Evolutionary conservation across 2,329 filamentous ascomycete genomes (phyloP).

Genomic region (Exophiala lecanii-corni): DNA sequence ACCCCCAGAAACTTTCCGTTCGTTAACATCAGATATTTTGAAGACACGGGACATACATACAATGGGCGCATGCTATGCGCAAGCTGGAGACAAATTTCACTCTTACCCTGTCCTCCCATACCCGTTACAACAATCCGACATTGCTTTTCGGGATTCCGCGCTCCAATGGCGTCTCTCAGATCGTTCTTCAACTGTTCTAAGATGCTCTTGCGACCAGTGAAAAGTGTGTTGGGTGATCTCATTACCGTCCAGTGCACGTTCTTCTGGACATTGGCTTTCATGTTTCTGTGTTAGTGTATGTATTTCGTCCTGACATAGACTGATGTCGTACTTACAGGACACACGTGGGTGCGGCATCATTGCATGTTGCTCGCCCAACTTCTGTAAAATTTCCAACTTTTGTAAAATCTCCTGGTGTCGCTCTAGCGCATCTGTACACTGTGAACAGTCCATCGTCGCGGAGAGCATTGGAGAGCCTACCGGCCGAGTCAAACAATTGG

Average conservation of each 20-base stretch:
- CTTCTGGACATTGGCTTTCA: background rate
- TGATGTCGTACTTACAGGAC: too few relatives aligned
- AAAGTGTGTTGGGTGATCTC: conserved; percentile 24
- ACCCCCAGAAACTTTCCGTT: conserved; percentile 35
- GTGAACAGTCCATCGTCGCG: background rate
- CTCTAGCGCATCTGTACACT: background rate
- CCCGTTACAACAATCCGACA: conserved; percentile 30
- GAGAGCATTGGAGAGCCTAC: background rate
- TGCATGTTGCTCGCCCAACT: too few relatives aligned
- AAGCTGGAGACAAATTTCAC: conserved; percentile 31
- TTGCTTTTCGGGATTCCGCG: conserved; percentile 7
- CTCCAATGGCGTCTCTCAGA: conserved; percentile 10
- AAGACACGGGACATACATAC: conserved; percentile 17
- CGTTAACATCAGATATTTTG: too few relatives aligned
- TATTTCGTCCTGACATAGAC: too few relatives aligned
- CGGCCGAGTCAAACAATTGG: background rate
- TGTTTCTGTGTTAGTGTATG: conserved; percentile 2
- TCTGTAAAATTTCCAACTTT: background rate
- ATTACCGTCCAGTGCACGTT: conserved; percentile 26
- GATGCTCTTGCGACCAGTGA: conserved; percentile 26
- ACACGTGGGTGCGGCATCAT: too few relatives aligned
- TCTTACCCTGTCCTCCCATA: conserved; percentile 32
- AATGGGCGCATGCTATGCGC: conserved; percentile 24
- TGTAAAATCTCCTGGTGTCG: background rate
- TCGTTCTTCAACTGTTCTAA: conserved; percentile 15